phyloP scores from a whole-genome alignment of 352 stramenopile genomes.

The Phytophthora pluvialis region DNA sequence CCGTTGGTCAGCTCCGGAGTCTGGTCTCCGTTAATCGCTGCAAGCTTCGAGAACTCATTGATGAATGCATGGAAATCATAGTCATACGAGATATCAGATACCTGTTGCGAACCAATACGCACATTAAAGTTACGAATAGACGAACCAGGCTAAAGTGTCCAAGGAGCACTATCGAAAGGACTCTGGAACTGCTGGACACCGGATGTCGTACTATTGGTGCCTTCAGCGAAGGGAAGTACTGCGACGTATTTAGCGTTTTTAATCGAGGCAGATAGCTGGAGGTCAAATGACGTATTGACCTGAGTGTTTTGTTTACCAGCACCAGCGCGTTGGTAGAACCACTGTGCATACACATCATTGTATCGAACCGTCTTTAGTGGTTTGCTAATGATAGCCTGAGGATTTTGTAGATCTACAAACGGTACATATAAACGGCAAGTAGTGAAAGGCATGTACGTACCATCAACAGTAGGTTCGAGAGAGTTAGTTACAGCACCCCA shows the following conservation, averaged over 20 bases:
- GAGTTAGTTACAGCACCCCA: too few species aligned
- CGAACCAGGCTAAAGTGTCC: too few species aligned
- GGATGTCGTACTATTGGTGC: not conserved
- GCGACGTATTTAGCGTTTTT: constrained; percentile 7
- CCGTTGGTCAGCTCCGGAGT: not conserved
- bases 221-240: not conserved
- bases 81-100: not conserved
- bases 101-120: not conserved
- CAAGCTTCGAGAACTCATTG: not conserved
- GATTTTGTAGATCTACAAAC: not conserved
- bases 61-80: not conserved
- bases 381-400: not conserved
- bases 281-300: not conserved
- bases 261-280: constrained; percentile 2
- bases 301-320: constrained; percentile 1
- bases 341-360: constrained; percentile 13
- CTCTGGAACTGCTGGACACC: not conserved
- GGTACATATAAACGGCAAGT: not conserved
- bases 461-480: too few species aligned
- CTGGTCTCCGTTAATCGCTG: not conserved
- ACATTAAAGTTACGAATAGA: too few species aligned
- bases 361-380: constrained; percentile 5
- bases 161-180: too few species aligned
- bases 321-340: constrained; percentile 11
- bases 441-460: too few species aligned